Evolutionary conservation across 2,329 filamentous ascomycete species (phyloP), one percentile per base, ranked within the genome.

Genomic region (Alternaria incomplexa): DNA sequence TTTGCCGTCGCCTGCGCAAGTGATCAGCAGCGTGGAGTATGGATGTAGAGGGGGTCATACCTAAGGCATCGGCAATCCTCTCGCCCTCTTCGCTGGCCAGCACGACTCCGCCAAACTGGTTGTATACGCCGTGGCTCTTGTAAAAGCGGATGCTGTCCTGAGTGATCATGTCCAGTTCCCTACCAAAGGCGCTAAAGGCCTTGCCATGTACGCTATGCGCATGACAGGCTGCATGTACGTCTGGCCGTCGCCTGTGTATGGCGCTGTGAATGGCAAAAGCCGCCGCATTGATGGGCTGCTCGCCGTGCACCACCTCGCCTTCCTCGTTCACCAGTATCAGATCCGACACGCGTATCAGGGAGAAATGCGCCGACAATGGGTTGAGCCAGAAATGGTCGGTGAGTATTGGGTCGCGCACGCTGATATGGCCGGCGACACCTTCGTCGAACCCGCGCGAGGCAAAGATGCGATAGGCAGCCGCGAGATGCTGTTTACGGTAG

Each of bases 201-300:
- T 84, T 84, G 5, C 83, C 83, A 58, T 83, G 80, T 1, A 82
- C 80, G 30, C 75, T 80, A 62, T 84, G 83, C 15, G 82, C 81
- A 68, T 83, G 82, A 56, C 81, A 83, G 8, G 81, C 81, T 1
- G 78, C 81, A 66, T 81, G 72, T 4, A 82, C 76, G 58, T 82
- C 79, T 7, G 79, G 75, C 20, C 77, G 62, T 12, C 74, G 66
- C 59, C 70, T 73, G 50, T 80, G 79, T 44, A 82, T 80, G 36
- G 82, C 82, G 5, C 78, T 80, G 63, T 84, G 82, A 43, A 84
- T 84, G 0, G 81, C 80, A 64, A 84, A 85, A 1, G 81, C 83
- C 1, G 83, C 82, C 6, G 81, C 80, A 60, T 84, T 84, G 64
- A 84, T 78, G 64, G 75, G 76, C 55, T 78, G 71, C 80, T 81